phyloP scores from a whole-genome alignment of 1,284 basidiomycete genomes.

The Malassezia dermatis region DNA sequence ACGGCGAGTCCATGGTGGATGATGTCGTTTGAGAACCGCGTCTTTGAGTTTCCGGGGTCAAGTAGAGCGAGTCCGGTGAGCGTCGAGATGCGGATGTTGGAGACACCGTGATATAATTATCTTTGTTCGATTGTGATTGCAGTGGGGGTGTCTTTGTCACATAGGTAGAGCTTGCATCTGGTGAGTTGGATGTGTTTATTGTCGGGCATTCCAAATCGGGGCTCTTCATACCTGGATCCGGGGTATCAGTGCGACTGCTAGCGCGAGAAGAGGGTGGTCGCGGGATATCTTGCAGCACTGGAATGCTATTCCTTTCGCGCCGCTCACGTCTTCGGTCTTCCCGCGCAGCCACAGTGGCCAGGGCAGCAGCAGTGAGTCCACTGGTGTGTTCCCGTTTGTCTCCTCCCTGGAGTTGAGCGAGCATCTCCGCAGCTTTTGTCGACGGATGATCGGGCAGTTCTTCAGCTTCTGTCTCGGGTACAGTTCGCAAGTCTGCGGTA shows the following conservation, averaged over 20 bases:
- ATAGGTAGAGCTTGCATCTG: not conserved
- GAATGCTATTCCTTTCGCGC: constrained; percentile 8
- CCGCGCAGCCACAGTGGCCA: constrained; percentile 8
- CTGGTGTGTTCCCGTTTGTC: not conserved
- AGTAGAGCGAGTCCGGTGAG: not conserved
- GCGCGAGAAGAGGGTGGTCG: not conserved
- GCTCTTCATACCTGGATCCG: not conserved
- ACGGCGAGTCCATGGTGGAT: not conserved
- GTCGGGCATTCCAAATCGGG: not conserved
- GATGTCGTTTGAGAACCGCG: not conserved
- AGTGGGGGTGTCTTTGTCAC: not conserved
- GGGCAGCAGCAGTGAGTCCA: not conserved
- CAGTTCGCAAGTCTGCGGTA: not conserved
- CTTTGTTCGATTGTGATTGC: not conserved
- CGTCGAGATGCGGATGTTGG: not conserved
- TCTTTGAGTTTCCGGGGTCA: not conserved
- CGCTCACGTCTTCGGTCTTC: constrained; percentile 15
- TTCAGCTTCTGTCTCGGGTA: not conserved
- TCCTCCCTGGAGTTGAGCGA: constrained; percentile 38
- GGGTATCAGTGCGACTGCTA: constrained; percentile 8
- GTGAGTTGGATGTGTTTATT: not conserved
- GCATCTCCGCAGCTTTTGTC: constrained; percentile 38
- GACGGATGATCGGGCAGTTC: constrained; percentile 20
- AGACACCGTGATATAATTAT: not conserved
- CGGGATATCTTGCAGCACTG: constrained; percentile 3